phyloP scores from a whole-genome alignment of 2,329 filamentous ascomycete species.

The Talaromyces piceae region DNA sequence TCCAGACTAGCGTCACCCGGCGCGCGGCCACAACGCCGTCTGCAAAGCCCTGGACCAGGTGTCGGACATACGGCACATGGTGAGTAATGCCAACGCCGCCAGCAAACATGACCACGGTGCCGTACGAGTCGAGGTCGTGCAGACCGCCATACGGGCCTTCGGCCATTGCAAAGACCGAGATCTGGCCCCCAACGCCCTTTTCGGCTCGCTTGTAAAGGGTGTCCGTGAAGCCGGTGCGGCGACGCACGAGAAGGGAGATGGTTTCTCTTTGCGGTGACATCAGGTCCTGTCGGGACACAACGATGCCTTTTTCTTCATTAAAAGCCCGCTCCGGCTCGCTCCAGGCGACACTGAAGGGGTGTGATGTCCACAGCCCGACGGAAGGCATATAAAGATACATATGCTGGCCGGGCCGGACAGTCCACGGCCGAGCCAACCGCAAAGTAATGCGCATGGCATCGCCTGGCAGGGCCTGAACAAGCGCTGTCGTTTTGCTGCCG shows the following conservation, averaged over 20 bases:
- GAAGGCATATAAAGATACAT: conserved; percentile 65
- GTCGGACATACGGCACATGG: conserved; percentile 78
- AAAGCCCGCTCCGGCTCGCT: conserved; percentile 50
- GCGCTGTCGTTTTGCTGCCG: conserved; percentile 54
- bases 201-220: conserved; percentile 66
- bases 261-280: conserved; percentile 45
- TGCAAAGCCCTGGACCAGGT: conserved; percentile 63
- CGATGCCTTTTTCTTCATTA: conserved; percentile 33
- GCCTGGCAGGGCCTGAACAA: conserved; percentile 61
- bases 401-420: conserved; percentile 63
- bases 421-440: conserved; percentile 58
- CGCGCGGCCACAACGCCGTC: conserved; percentile 70
- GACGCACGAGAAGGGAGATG: conserved; percentile 78
- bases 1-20: conserved; percentile 79
- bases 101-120: conserved; percentile 82
- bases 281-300: conserved; percentile 45
- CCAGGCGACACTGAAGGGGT: conserved; percentile 76
- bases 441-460: conserved; percentile 65
- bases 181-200: conserved; percentile 43
- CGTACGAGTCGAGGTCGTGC: conserved; percentile 83
- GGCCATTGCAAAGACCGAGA: conserved; percentile 64
- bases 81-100: conserved; percentile 94
- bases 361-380: conserved; percentile 62
- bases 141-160: conserved; percentile 86
- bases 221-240: conserved; percentile 81